Evolutionary conservation across 129 eudicot species (phyloP).

Genomic region (Saussurea involucrata): DNA sequence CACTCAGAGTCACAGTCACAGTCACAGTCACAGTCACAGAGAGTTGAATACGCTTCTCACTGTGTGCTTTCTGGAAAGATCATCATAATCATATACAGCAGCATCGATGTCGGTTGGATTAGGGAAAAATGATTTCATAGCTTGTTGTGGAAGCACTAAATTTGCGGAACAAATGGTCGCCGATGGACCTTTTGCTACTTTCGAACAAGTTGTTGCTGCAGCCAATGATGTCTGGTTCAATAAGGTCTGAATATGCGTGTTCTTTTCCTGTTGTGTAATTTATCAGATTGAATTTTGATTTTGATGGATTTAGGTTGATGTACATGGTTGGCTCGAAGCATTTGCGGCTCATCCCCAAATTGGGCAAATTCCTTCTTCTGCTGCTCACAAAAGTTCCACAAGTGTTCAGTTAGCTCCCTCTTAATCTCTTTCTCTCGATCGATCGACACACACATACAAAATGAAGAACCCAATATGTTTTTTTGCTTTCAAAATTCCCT

Average conservation of each 20-base stretch:
- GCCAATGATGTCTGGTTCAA: constrained; percentile 93
- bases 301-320: constrained; percentile 64
- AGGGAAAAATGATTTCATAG: constrained; percentile 54
- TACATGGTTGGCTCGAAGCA: constrained; percentile 94
- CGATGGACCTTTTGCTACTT: constrained; percentile 56
- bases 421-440: background rate
- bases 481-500: background rate
- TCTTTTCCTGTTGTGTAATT: background rate
- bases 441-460: background rate
- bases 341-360: constrained; percentile 94
- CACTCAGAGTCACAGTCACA: background rate
- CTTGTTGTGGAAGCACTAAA: constrained; percentile 87
- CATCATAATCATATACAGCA: background rate
- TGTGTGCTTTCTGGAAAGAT: background rate
- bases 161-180: constrained; percentile 69
- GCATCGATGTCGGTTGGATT: constrained; percentile 21
- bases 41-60: background rate
- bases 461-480: background rate
- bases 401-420: constrained; percentile 65
- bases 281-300: background rate
- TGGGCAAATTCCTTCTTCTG: constrained; percentile 54
- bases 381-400: constrained; percentile 48
- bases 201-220: constrained; percentile 42
- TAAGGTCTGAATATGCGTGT: constrained; percentile 30
- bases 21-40: background rate